Evolutionary conservation across 148 eudicot species (phyloP), one percentile per base, ranked within the genome.

Genomic region (Linanthus parryae): DNA sequence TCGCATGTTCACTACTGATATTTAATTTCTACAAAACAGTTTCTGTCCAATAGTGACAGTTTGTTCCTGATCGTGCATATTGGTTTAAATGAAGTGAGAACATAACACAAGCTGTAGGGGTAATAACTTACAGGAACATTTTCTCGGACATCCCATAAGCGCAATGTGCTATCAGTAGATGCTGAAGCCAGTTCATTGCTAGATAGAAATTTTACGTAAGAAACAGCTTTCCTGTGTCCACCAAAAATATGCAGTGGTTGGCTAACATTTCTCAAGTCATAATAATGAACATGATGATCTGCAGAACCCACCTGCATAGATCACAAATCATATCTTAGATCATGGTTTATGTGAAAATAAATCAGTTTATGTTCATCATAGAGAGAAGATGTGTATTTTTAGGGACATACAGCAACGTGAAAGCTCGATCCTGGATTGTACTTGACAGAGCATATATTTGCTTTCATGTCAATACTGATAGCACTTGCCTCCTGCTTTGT

Each of bases 361-460:
- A 46, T 21, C 4, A 48, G 15, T 13, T 26, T 16, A 48, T 26
- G 27, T 24, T 17, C 15, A 38, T 2, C 26, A 23, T 29, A 22
- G 34, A 5, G 29, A 43, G 25, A 51, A 34, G 38, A 37, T 35
- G 26, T 10, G 11, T 15, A 23, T 19, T 15, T 26, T 26, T 38
- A 20, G 23, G 48, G 34, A 73, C 79, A 52, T 67, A 89, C 97
- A 25, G 94, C 97, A 26, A 89, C 78, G 75, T 79, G 76, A 54
- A 63, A 18, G 68, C 90, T 84, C 40, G 94, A 89, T 71, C 87
- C 97, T 20, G 97, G 97, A 62, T 89, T 89, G 69, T 82, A 89
- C 70, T 89, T 84, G 66, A 89, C 97, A 8, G 84, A 84, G 59
- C 97, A 89, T 27, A 89, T 80, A 73, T 84, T 84, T 62, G 97